phyloP scores from a whole-genome alignment of 2,329 filamentous ascomycete genomes.

The Periconia sp. region DNA sequence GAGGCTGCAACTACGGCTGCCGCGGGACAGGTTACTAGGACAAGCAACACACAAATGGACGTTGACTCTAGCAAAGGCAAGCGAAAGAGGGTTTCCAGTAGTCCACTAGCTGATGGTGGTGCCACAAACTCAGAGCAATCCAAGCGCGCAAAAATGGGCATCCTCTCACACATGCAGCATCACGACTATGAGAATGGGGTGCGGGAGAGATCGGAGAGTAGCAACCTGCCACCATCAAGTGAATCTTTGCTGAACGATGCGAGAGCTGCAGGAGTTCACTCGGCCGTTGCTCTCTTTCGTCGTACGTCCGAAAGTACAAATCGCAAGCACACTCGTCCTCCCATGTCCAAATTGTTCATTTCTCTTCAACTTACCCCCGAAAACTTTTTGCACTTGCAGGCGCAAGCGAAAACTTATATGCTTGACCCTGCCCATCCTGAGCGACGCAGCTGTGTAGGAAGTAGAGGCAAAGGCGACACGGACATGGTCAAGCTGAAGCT shows the following conservation, averaged over 20 bases:
- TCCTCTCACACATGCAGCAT: conserved; percentile 19
- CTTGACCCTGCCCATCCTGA: conserved; percentile 57
- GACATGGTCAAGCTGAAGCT: conserved; percentile 60
- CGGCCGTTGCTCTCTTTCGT: conserved; percentile 56
- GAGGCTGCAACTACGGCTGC: conserved; percentile 42
- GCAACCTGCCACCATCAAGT: conserved; percentile 15
- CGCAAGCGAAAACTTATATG: conserved; percentile 60
- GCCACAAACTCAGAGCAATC: conserved; percentile 3
- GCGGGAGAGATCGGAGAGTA: conserved; percentile 6
- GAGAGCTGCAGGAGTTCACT: conserved; percentile 54
- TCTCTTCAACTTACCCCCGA: conserved; percentile 59
- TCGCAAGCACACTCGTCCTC: conserved; percentile 60
- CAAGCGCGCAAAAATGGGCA: conserved; percentile 26
- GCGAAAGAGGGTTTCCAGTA: conserved; percentile 25
- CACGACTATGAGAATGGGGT: conserved; percentile 8
- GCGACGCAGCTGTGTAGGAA: conserved; percentile 59
- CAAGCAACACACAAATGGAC: conserved; percentile 10
- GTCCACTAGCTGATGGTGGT: conserved; percentile 6
- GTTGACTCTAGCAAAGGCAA: conserved; percentile 17
- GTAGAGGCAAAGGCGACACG: conserved; percentile 56
- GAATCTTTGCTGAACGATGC: conserved; percentile 40
- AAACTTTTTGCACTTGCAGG: conserved; percentile 58
- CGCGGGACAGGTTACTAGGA: conserved; percentile 20
- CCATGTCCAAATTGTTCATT: conserved; percentile 60
- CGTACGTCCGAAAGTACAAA: conserved; percentile 42